These are phyloP conservation scores for Penicillium sp. DNA, from an alignment of 2,329 filamentous ascomycete species.

Conservation along the genomic window DNA sequence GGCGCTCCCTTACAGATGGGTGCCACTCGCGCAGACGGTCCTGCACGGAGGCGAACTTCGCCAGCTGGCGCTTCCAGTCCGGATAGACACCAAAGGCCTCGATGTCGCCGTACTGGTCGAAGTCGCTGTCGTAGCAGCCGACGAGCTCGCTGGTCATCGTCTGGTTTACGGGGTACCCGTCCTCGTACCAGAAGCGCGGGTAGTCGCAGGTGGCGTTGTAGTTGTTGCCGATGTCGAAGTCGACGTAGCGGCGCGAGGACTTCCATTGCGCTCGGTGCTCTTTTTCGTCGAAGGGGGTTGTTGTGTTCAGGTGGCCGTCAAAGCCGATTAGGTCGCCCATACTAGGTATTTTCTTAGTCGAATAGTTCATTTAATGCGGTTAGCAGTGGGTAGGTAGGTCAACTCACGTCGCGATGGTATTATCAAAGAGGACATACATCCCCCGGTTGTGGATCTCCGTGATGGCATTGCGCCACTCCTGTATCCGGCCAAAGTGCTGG, in stretches of 20 bases:
- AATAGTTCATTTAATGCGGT: not conserved
- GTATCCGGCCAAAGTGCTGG: constrained; percentile 65
- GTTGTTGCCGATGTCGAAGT: constrained; percentile 60
- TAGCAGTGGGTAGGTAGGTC: not conserved
- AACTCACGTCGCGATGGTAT: constrained; percentile 66
- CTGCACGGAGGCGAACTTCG: constrained; percentile 70
- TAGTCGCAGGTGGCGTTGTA: constrained; percentile 62
- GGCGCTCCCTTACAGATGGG: constrained; percentile 60
- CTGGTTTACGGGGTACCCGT: constrained; percentile 56
- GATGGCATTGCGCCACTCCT: constrained; percentile 62
- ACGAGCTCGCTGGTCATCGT: constrained; percentile 49
- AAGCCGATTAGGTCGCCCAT: constrained; percentile 68
- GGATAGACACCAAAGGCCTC: constrained; percentile 67
- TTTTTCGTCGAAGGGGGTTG: constrained; percentile 59
- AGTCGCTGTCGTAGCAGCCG: constrained; percentile 67
- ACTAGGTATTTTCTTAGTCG: constrained; percentile 5
- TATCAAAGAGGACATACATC: constrained; percentile 71
- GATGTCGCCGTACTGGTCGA: constrained; percentile 68
- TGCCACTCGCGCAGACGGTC: constrained; percentile 70
- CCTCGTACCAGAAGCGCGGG: constrained; percentile 66
- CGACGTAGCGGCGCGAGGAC: constrained; percentile 57
- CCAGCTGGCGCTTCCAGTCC: constrained; percentile 67
- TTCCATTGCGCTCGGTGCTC: constrained; percentile 67
- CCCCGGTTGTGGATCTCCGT: constrained; percentile 63
- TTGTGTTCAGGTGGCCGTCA: constrained; percentile 63